A percentile compares a stretch with the other conserved stretches of the same genome.
Conservation (phyloP, 2,329 filamentous ascomycete genomes). For the Lachnellula cervina region DNA sequence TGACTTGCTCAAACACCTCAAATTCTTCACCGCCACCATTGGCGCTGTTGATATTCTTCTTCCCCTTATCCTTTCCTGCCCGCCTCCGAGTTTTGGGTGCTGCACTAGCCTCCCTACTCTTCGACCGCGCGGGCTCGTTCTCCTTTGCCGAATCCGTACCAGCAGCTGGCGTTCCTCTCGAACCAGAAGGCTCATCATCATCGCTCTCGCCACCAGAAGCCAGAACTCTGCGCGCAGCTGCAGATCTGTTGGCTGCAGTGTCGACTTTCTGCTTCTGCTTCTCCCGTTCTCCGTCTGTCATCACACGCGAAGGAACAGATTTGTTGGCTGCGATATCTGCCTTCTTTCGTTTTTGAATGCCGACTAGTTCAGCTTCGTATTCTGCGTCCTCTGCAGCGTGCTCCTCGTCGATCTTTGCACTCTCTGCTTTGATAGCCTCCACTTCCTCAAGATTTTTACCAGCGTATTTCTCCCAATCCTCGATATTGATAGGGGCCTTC, state of each 20-base stretch:
- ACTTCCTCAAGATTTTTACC: conserved; percentile 51
- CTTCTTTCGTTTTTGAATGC: conserved; percentile 25
- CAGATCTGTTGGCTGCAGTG: conserved; percentile 1
- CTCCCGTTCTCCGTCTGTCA: too few species aligned
- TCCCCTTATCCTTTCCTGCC: conserved; percentile 14
- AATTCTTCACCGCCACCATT: conserved; percentile 28
- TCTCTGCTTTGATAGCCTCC: conserved; percentile 52
- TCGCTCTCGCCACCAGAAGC: conserved; percentile 11
- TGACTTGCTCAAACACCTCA: conserved; percentile 21
- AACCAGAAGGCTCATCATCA: conserved; percentile 8
- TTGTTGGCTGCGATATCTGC: conserved; percentile 19
- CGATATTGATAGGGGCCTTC: conserved; percentile 55
- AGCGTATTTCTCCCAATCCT: conserved; percentile 54
- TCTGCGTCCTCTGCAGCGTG: conserved; percentile 43
- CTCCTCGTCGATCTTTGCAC: conserved; percentile 37
- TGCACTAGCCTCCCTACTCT: conserved; percentile 15
- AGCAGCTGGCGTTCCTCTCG: conserved; percentile 1
- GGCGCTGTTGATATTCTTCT: conserved; percentile 26
- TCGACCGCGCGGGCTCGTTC: conserved; percentile 10
- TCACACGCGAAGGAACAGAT: conserved; percentile 2
- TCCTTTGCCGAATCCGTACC: conserved; percentile 19
- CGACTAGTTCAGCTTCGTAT: conserved; percentile 38
- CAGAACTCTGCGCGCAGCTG: conserved; percentile 13
- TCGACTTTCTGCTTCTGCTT: conserved; percentile 12
- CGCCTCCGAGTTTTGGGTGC: conserved; percentile 17